A percentile compares a stretch with the other conserved stretches of the same genome.
These are phyloP conservation scores for Camellia oleifera DNA, from an alignment of 179 eudicot genomes.

Conservation along the genomic window DNA sequence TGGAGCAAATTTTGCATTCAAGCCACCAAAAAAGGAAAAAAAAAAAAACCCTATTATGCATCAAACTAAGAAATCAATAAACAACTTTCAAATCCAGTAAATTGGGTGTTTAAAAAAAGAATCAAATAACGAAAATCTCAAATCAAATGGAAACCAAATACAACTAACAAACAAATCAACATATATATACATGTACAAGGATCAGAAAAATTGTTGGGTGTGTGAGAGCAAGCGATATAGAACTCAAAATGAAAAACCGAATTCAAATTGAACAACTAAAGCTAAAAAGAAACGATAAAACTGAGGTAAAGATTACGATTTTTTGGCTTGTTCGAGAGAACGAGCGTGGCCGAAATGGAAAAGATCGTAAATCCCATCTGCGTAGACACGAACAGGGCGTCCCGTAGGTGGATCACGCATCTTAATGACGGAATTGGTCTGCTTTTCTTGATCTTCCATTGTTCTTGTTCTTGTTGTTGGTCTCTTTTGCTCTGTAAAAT, in stretches of 20 bases:
- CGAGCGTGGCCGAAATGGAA: constrained; percentile 97
- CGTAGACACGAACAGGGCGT: constrained; percentile 87
- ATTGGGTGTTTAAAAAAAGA: neutral
- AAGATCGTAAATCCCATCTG: constrained; percentile 97
- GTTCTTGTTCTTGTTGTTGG: neutral
- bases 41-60: neutral
- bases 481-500: neutral
- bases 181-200: neutral
- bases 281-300: neutral
- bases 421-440: constrained; percentile 13
- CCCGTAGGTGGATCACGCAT: constrained; percentile 49
- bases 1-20: neutral
- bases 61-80: neutral
- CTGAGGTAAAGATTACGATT: constrained; percentile 32
- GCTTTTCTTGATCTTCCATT: constrained; percentile 14
- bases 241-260: neutral
- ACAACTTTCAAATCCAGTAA: neutral
- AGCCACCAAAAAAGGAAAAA: neutral
- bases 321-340: constrained; percentile 95
- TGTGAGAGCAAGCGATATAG: neutral
- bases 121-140: neutral
- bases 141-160: neutral
- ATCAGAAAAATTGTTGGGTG: neutral
- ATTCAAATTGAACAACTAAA: neutral
- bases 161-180: neutral